Percentiles rank a stretch among this genome's conserved stretches.
Conservation (phyloP, 2,329 filamentous ascomycete species). For the Aureobasidium pullulans region DNA sequence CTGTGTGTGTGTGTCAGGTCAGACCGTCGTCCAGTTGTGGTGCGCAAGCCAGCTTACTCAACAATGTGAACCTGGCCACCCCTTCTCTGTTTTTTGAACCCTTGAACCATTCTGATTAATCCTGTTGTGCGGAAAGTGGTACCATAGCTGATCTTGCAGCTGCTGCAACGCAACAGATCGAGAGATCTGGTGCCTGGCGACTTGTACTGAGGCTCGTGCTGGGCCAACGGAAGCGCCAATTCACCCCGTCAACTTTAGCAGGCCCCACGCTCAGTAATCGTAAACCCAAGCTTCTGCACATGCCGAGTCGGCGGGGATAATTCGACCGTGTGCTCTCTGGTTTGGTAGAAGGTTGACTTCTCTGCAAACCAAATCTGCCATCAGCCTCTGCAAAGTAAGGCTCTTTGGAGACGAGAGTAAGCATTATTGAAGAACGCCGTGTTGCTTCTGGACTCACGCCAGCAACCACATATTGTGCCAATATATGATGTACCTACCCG, state of each 20-base stretch:
- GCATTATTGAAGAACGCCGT: not conserved
- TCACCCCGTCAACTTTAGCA: not conserved
- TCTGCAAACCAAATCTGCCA: not conserved
- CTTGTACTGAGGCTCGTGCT: constrained; percentile 7
- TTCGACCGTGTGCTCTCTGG: not conserved
- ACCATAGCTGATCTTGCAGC: not conserved
- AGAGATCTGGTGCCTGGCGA: not conserved
- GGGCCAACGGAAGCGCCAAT: not conserved
- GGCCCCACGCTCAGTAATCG: not conserved
- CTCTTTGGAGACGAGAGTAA: not conserved
- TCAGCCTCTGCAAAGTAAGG: not conserved
- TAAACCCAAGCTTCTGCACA: not conserved
- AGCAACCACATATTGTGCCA: not conserved
- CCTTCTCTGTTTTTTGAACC: not conserved
- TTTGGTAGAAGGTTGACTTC: not conserved
- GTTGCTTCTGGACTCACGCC: not conserved
- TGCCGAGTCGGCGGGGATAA: not conserved
- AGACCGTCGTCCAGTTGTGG: no score
- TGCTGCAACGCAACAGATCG: not conserved
- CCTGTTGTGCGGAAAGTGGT: no score
- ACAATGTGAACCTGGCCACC: not conserved
- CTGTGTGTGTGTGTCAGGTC: no score
- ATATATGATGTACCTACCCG: not conserved
- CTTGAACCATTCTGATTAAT: not conserved
- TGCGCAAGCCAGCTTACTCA: not conserved